Conservation (phyloP, 331 rosid genomes). For the Cucumis variabilis region DNA sequence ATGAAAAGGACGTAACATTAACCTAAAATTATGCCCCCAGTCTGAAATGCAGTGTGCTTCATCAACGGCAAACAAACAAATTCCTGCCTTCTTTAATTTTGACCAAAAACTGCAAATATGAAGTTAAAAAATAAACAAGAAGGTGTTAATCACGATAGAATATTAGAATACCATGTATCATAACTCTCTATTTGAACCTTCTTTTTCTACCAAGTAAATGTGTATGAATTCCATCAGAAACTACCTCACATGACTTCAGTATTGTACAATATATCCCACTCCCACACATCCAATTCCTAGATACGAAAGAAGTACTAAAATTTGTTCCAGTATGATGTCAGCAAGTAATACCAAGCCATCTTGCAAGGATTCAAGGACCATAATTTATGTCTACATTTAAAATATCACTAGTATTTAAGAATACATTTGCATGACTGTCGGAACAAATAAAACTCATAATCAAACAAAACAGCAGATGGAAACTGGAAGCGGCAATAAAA, state of each 20-base stretch:
- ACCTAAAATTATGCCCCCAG: conserved; percentile 96
- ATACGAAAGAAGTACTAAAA: background rate
- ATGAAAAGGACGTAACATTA: conserved; percentile 22
- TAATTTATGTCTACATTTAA: background rate
- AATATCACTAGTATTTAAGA: conserved; percentile 1
- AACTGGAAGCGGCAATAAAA: background rate
- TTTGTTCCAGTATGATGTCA: background rate
- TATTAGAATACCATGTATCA: background rate
- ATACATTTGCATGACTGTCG: background rate
- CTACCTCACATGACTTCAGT: background rate
- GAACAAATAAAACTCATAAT: background rate
- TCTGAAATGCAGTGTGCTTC: conserved; percentile 99
- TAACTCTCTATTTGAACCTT: background rate
- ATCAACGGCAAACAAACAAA: conserved; percentile 89
- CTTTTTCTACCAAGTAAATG: background rate
- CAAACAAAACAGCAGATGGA: background rate
- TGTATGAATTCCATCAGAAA: conserved; percentile 3
- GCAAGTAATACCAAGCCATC: conserved; percentile 10
- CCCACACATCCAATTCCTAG: background rate
- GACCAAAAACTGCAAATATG: conserved; percentile 84
- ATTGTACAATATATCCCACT: background rate
- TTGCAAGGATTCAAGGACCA: background rate
- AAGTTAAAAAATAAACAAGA: background rate
- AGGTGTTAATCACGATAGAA: conserved; percentile 16
- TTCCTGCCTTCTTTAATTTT: conserved; percentile 75